A percentile compares a stretch with the other conserved stretches of the same genome.
Conservation (phyloP, 108 stramenopile genomes). For the Mayamaea pseudoterrestris region DNA sequence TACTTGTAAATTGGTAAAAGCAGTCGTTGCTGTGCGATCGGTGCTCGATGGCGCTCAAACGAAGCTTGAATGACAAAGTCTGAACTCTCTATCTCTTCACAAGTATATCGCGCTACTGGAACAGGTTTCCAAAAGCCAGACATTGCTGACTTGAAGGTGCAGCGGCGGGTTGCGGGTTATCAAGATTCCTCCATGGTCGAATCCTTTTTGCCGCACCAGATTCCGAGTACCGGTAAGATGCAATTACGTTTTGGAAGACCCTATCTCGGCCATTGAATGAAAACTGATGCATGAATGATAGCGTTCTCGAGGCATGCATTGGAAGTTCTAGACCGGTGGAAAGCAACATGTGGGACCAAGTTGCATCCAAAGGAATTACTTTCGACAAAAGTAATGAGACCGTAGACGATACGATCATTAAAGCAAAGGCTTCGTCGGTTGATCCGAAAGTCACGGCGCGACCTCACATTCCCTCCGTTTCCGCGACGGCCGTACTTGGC, state of each 20-base stretch:
- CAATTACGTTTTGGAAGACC: too few relatives aligned
- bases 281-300: too few relatives aligned
- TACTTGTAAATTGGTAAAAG: constrained; percentile 75
- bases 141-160: too few relatives aligned
- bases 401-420: constrained; percentile 10
- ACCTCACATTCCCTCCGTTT: constrained; percentile 67
- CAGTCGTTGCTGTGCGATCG: constrained; percentile 43
- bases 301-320: too few relatives aligned
- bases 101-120: not conserved
- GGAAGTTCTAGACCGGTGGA: too few relatives aligned
- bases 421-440: constrained; percentile 19
- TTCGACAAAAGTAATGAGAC: not conserved
- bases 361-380: not conserved
- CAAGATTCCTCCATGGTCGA: too few relatives aligned
- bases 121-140: constrained; percentile 1
- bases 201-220: too few relatives aligned
- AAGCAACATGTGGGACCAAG: too few relatives aligned
- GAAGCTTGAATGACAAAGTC: not conserved
- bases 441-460: constrained; percentile 38
- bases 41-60: constrained; percentile 6
- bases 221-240: too few relatives aligned
- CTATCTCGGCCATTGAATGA: too few relatives aligned
- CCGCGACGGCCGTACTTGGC: constrained; percentile 74
- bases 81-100: too few relatives aligned
- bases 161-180: too few relatives aligned